phyloP scores from a whole-genome alignment of 306 rosid species.

The Rubus idaeus region DNA sequence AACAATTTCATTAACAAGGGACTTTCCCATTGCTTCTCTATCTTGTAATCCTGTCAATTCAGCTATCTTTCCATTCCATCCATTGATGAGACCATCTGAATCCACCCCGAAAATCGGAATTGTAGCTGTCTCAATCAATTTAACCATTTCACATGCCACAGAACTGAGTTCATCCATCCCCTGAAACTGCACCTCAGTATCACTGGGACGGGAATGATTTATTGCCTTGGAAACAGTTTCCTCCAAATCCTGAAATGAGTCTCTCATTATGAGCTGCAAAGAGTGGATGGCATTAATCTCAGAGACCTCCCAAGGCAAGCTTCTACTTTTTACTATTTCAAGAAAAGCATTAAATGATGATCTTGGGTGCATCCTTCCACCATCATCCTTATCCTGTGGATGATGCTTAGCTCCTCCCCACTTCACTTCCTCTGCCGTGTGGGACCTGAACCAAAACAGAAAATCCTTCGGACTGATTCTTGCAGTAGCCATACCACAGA shows the following conservation, averaged over 20 bases:
- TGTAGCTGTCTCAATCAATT: constrained; percentile 79
- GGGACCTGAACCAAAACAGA: constrained; percentile 88
- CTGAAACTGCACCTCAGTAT: constrained; percentile 27
- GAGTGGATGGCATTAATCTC: constrained; percentile 85
- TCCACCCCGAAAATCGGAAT: constrained; percentile 83
- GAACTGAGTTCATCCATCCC: constrained; percentile 62
- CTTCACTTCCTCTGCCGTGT: constrained; percentile 60
- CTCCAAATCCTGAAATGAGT: constrained; percentile 46
- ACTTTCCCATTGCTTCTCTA: constrained; percentile 64
- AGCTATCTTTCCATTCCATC: constrained; percentile 75
- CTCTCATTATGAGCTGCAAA: constrained; percentile 71
- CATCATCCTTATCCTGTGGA: constrained; percentile 65
- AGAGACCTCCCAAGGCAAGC: constrained; percentile 75
- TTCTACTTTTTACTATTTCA: constrained; percentile 66
- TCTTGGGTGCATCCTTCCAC: constrained; percentile 72
- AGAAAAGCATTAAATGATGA: constrained; percentile 77
- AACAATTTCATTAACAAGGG: constrained; percentile 58
- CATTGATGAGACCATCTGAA: constrained; percentile 63
- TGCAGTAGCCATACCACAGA: constrained; percentile 79
- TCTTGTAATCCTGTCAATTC: constrained; percentile 61
- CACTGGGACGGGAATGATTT: constrained; percentile 24
- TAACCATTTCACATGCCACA: constrained; percentile 80
- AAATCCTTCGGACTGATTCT: constrained; percentile 57
- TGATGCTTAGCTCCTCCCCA: constrained; percentile 95
- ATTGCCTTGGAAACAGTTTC: constrained; percentile 38